Evolutionary conservation across 805 yeast species (phyloP).

Genomic region (Metschnikowia dekortorum): DNA sequence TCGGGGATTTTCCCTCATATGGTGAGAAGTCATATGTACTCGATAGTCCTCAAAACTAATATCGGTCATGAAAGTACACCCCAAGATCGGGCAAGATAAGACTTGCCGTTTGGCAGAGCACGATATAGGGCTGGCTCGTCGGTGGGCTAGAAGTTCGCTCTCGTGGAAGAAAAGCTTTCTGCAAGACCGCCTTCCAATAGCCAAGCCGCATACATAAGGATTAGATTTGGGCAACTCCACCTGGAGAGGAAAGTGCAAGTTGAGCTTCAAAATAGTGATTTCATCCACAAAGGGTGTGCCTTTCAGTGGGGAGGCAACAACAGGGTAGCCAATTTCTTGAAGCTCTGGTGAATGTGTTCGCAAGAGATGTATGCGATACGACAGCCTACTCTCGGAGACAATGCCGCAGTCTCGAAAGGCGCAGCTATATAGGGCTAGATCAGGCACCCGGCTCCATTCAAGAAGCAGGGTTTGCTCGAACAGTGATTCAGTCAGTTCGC

Average conservation of each 20-base stretch:
- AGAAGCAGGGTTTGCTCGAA: constrained; percentile 9
- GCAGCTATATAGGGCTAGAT: constrained; percentile 8
- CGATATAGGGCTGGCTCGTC: constrained; percentile 6
- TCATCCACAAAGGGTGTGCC: constrained; percentile 4
- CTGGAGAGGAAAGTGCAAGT: constrained; percentile 15
- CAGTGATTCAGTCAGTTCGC: background rate
- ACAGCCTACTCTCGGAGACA: constrained; percentile 6
- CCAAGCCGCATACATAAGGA: constrained; percentile 6
- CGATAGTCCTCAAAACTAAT: constrained; percentile 14
- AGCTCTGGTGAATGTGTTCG: constrained; percentile 9
- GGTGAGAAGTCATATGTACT: constrained; percentile 8
- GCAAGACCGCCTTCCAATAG: constrained; percentile 5
- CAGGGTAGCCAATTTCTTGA: constrained; percentile 16
- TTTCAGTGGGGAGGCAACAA: background rate
- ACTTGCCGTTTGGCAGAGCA: constrained; percentile 32
- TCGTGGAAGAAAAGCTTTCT: constrained; percentile 10
- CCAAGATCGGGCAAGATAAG: constrained; percentile 34
- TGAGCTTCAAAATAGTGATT: constrained; percentile 11
- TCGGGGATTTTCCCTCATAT: background rate
- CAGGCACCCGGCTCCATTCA: constrained; percentile 3
- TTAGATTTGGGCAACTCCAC: constrained; percentile 7
- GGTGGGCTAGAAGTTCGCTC: constrained; percentile 22
- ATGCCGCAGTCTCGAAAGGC: constrained; percentile 13
- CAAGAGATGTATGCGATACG: constrained; percentile 12
- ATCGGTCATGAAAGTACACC: constrained; percentile 38